Evolutionary conservation across 2,329 filamentous ascomycete species (phyloP).

Genomic region (Alternaria longipes): DNA sequence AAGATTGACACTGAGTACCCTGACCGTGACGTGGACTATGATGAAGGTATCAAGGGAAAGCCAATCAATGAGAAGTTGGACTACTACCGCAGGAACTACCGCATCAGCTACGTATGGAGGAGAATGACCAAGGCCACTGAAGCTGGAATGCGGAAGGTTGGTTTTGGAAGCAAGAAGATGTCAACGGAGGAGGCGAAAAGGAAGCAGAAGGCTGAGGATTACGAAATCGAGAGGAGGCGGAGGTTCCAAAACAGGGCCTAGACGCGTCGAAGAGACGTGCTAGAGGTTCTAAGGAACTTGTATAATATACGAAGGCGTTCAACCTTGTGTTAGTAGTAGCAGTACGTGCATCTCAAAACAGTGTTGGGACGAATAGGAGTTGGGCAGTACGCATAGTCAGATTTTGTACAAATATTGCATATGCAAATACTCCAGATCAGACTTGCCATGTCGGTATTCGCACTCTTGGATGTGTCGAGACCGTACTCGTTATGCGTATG

Average conservation of each 20-base stretch:
- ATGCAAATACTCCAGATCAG: constrained; percentile 21
- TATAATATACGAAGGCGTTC: constrained; percentile 29
- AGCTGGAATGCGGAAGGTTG: constrained; percentile 23
- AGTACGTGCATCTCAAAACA: constrained; percentile 5
- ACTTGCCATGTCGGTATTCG: constrained; percentile 1
- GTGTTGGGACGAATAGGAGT: background rate
- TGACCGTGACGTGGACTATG: constrained; percentile 36
- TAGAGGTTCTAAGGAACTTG: constrained; percentile 19
- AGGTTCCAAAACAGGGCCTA: constrained; percentile 43
- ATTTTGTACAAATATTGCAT: constrained; percentile 26
- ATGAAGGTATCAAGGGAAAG: constrained; percentile 31
- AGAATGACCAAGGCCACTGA: constrained; percentile 25
- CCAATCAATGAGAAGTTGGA: constrained; percentile 31
- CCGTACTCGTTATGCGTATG: background rate
- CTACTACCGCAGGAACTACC: constrained; percentile 41
- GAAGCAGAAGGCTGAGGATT: constrained; percentile 41
- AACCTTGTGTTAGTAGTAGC: constrained; percentile 23
- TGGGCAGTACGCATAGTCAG: constrained; percentile 8
- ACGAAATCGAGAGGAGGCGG: constrained; percentile 38
- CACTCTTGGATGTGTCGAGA: background rate
- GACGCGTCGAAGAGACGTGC: background rate
- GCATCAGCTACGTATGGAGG: constrained; percentile 28
- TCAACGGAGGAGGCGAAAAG: constrained; percentile 32
- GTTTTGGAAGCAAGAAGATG: constrained; percentile 29
- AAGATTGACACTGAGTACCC: constrained; percentile 26